Base-by-base conservation (phyloP, 179 eudicot genomes). In the Monotropa hypopitys region DNA sequence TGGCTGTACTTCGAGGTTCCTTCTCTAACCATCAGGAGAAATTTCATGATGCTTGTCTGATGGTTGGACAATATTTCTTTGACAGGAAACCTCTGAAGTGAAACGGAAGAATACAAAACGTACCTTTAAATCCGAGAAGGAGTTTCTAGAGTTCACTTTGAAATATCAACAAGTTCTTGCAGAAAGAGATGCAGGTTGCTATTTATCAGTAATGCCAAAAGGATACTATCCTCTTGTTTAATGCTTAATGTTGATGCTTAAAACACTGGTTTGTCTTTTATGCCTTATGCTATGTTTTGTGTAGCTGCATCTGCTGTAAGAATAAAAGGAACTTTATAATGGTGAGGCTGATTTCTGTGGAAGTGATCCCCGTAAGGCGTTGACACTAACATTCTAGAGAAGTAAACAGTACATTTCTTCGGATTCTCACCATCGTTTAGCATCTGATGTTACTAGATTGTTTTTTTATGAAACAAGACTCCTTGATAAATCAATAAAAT, bases 101-200 rank as follows among this genome's bases (percentile, higher is more conserved):
- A 94, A 90, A 85, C 94, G 96, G 66, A 92, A 92, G 82, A 89
- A 75, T 78, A 77, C 96, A 75, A 94, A 89, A 79, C 97, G 96
- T 45, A 76, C 84, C 79, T 84, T 89, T 67, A 94, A 88, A 85
- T 85, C 98, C 62, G 98, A 94, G 73, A 89, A 90, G 86, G 98
- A 92, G 77, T 88, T 90, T 75, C 82, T 94, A 78, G 97, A 94
- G 89, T 92, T 94, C 84, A 90, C 97, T 40, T 81, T 92, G 80
- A 92, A 86, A 63, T 92, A 90, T 88, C 90, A 94, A 79, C 91
- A 92, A 82, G 89, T 89, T 76, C 82, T 90, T 69, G 84, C 89
- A 15, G 98, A 94, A 83, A 86, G 97, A 87, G 98, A 94, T 87
- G 86, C 96, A 84, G 98, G 98, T 92, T 72, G 54, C 51, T 47